These are phyloP conservation scores for Verticillium klebahnii DNA, from an alignment of 2,329 filamentous ascomycete species.

Conservation along the genomic window DNA sequence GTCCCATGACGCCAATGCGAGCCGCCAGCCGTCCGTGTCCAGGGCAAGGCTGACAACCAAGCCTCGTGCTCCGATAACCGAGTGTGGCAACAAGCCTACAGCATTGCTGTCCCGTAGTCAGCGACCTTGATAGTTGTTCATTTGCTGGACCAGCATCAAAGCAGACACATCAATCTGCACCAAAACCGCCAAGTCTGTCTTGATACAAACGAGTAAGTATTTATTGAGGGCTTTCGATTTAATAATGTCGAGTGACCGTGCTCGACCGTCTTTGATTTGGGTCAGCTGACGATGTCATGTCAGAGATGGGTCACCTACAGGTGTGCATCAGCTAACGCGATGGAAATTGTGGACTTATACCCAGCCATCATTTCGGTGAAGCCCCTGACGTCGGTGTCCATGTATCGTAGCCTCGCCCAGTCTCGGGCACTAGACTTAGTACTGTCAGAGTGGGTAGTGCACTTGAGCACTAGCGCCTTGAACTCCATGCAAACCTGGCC, in stretches of 20 bases:
- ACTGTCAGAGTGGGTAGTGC: not conserved
- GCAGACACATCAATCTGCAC: too few species aligned
- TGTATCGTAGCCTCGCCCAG: constrained; percentile 4
- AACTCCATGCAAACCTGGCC: not conserved
- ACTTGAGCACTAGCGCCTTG: not conserved
- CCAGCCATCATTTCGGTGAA: constrained; percentile 5
- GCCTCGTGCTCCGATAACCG: too few species aligned
- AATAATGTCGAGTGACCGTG: not conserved
- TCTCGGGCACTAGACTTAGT: constrained; percentile 3
- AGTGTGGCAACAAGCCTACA: too few species aligned
- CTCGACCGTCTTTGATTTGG: not conserved
- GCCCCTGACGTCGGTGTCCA: constrained; percentile 4
- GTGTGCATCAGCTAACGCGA: constrained; percentile 2
- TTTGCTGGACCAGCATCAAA: too few species aligned
- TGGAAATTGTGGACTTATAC: constrained; percentile 2
- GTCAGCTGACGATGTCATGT: not conserved
- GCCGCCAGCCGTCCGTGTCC: too few species aligned
- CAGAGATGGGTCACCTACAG: not conserved
- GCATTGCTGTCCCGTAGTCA: too few species aligned
- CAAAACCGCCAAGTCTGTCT: too few species aligned
- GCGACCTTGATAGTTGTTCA: too few species aligned
- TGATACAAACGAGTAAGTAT: too few species aligned
- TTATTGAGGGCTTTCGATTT: not conserved
- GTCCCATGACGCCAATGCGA: too few species aligned
- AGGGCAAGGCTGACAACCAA: too few species aligned